A percentile compares a stretch with the other conserved stretches of the same genome.
phyloP scores from a whole-genome alignment of 164 flowering plant species.

The Protea cynaroides region DNA sequence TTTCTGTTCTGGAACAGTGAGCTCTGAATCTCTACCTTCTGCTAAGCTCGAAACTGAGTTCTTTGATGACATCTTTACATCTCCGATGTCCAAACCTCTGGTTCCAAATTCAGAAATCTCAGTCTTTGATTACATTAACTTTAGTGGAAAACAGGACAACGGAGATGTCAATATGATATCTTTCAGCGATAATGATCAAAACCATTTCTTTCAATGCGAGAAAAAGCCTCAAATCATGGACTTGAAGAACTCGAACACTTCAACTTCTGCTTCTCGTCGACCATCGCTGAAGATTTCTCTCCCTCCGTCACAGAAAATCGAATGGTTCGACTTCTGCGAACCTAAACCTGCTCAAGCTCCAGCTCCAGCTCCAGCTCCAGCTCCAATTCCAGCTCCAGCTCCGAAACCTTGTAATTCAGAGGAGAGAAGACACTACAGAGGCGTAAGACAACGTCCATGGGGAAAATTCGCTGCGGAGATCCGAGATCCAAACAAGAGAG shows the following conservation, averaged over 20 bases:
- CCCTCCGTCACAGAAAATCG: conserved; percentile 22
- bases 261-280: conserved; percentile 11
- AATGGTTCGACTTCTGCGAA: conserved; percentile 19
- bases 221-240: conserved; percentile 23
- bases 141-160: neutral
- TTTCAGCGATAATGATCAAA: neutral
- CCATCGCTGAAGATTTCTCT: conserved; percentile 32
- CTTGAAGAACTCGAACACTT: conserved; percentile 16
- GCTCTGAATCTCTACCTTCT: neutral
- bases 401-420: neutral
- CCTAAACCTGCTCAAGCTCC: conserved; percentile 1
- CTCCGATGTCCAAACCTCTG: neutral
- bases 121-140: neutral
- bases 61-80: neutral
- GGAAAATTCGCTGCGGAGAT: conserved; percentile 62
- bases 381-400: too few relatives aligned
- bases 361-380: too few relatives aligned
- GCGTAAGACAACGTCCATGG: conserved; percentile 54
- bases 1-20: neutral
- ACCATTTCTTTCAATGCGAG: conserved; percentile 19
- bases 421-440: conserved; percentile 38
- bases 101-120: conserved; percentile 4
- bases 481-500: conserved; percentile 42
- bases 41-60: neutral
- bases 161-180: neutral